Conservation (phyloP, 2,329 filamentous ascomycete species). For the Pseudopyricularia cyperi region DNA sequence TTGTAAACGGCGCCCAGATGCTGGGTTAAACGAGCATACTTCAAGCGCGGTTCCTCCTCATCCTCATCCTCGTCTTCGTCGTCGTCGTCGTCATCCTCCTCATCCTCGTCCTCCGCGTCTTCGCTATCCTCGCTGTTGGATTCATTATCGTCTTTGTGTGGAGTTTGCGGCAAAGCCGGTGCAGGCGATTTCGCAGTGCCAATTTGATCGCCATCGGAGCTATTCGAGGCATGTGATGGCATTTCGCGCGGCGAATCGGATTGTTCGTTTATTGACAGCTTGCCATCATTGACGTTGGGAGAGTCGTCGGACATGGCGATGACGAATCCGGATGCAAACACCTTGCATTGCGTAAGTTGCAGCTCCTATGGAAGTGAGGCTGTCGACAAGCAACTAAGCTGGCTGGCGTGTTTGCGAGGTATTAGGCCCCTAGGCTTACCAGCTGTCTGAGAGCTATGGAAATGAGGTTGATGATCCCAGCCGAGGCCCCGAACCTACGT, state of each 20-base stretch:
- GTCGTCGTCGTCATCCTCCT: constrained; percentile 23
- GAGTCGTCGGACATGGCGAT: constrained; percentile 8
- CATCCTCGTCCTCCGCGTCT: constrained; percentile 10
- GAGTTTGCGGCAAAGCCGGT: not conserved
- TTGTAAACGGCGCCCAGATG: constrained; percentile 72
- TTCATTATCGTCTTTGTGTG: not conserved
- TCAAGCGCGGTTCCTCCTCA: constrained; percentile 87
- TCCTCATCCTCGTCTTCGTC: constrained; percentile 58
- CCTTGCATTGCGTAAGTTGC: constrained; percentile 4
- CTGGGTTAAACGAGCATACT: constrained; percentile 79
- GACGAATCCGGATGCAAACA: constrained; percentile 3
- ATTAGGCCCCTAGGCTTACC: not conserved
- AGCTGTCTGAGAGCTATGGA: not conserved
- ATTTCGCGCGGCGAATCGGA: not conserved
- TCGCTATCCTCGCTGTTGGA: constrained; percentile 9
- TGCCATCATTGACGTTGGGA: constrained; percentile 3
- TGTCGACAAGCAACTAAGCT: not conserved
- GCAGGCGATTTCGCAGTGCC: not conserved
- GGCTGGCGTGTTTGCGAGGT: not conserved
- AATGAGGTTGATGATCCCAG: not conserved
- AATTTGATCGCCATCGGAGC: not conserved
- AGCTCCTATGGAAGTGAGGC: not conserved
- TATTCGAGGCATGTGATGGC: not conserved
- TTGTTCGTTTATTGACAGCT: not conserved
- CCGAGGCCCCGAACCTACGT: constrained; percentile 3